Percentiles rank a stretch among this genome's conserved stretches.
phyloP scores from a whole-genome alignment of 495 filamentous ascomycete genomes.

The Evernia prunastri region DNA sequence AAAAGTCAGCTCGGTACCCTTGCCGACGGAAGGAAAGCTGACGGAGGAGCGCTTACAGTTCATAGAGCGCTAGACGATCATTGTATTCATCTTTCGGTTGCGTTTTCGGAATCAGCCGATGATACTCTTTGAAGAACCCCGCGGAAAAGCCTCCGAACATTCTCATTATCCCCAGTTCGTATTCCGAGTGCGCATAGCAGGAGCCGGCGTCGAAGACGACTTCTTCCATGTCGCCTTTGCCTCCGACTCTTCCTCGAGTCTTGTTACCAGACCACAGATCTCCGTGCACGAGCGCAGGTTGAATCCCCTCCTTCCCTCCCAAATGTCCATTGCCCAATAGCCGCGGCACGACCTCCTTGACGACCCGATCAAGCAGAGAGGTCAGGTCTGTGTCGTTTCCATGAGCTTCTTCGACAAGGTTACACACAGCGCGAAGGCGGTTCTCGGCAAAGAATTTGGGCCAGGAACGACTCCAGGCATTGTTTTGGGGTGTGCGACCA shows the following conservation, averaged over 20 bases:
- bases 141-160: conserved; percentile 92
- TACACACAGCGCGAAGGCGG: conserved; percentile 57
- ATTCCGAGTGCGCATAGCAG: conserved; percentile 79
- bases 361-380: conserved; percentile 56
- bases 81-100: conserved; percentile 80
- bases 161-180: conserved; percentile 85
- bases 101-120: conserved; percentile 63
- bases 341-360: conserved; percentile 58
- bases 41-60: conserved; percentile 53
- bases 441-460: conserved; percentile 75
- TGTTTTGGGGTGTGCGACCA: conserved; percentile 74
- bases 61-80: conserved; percentile 72
- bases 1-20: not conserved
- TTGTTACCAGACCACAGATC: conserved; percentile 89
- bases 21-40: too few relatives aligned
- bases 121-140: conserved; percentile 72
- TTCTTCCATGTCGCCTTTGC: conserved; percentile 55
- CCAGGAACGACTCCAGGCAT: conserved; percentile 63
- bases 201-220: conserved; percentile 77
- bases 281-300: conserved; percentile 80
- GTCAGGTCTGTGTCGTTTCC: conserved; percentile 56
- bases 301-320: conserved; percentile 48
- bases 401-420: conserved; percentile 50
- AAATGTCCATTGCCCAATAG: conserved; percentile 63
- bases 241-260: conserved; percentile 53